A percentile compares a stretch with the other conserved stretches of the same genome.
These are phyloP conservation scores for Neobulgaria alba DNA, from an alignment of 2,329 filamentous ascomycete species.

Conservation along the genomic window DNA sequence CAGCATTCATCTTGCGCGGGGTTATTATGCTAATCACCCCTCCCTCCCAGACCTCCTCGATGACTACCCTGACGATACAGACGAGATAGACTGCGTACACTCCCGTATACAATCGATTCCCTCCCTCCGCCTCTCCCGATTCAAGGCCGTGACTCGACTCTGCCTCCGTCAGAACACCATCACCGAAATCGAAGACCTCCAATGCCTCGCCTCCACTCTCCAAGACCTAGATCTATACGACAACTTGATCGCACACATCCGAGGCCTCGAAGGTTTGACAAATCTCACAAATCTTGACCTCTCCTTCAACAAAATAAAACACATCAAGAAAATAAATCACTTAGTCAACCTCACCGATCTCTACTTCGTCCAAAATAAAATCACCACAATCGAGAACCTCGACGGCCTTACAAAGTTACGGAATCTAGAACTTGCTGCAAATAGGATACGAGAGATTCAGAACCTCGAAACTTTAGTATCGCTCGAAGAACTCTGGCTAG, in stretches of 20 bases:
- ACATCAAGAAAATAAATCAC: slow-evolving; percentile 82
- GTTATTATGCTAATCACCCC: slow-evolving; percentile 2
- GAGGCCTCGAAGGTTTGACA: slow-evolving; percentile 69
- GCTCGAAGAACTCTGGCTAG: slow-evolving; percentile 86
- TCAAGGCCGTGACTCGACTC: slow-evolving; percentile 64
- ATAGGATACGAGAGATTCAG: slow-evolving; percentile 80
- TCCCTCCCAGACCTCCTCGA: slow-evolving; percentile 46
- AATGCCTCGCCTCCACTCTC: slow-evolving; percentile 55
- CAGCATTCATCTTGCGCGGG: neutral
- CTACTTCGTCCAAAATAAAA: slow-evolving; percentile 93
- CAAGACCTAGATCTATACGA: slow-evolving; percentile 92
- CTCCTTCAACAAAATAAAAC: slow-evolving; percentile 98
- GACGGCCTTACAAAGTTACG: slow-evolving; percentile 65
- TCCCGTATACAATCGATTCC: slow-evolving; percentile 72
- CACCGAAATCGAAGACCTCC: slow-evolving; percentile 67
- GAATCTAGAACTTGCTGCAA: slow-evolving; percentile 86
- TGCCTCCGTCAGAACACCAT: slow-evolving; percentile 93
- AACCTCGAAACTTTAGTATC: slow-evolving; percentile 70
- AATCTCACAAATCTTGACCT: slow-evolving; percentile 76
- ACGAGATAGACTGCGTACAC: slow-evolving; percentile 88
- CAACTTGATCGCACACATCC: slow-evolving; percentile 83
- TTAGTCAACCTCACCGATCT: slow-evolving; percentile 72
- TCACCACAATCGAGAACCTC: slow-evolving; percentile 76
- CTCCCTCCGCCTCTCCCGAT: slow-evolving; percentile 73
- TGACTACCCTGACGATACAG: slow-evolving; percentile 48